Percentiles rank a stretch among this genome's conserved stretches.
phyloP scores from a whole-genome alignment of 2,329 filamentous ascomycete genomes.

The Neofusicoccum laricinum region DNA sequence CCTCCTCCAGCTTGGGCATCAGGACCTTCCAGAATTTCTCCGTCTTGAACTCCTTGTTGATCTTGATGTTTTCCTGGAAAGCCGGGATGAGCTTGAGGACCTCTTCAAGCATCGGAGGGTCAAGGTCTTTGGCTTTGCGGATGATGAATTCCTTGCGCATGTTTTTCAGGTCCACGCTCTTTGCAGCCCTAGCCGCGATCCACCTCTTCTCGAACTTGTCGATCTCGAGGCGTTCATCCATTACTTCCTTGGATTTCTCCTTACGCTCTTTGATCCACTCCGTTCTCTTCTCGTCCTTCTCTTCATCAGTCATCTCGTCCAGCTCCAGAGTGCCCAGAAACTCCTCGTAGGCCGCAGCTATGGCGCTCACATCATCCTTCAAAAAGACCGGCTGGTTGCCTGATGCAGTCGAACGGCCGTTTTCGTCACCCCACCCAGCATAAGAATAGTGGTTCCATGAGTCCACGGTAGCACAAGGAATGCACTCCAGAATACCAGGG shows the following conservation, averaged over 20 bases:
- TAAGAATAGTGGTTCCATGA: slow-evolving; percentile 38
- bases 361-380: slow-evolving; percentile 11
- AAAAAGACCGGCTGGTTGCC: slow-evolving; percentile 14
- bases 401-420: slow-evolving; percentile 30
- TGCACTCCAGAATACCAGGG: slow-evolving; percentile 25
- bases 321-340: background rate
- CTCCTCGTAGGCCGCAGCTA: slow-evolving; percentile 1
- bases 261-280: slow-evolving; percentile 20
- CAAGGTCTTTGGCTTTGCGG: slow-evolving; percentile 34
- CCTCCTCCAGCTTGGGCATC: slow-evolving; percentile 24
- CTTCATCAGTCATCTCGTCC: background rate
- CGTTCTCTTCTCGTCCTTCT: slow-evolving; percentile 27
- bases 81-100: slow-evolving; percentile 38
- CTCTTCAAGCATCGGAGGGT: slow-evolving; percentile 33
- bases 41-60: slow-evolving; percentile 33
- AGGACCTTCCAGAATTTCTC: slow-evolving; percentile 28
- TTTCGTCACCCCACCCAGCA: slow-evolving; percentile 33
- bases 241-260: background rate
- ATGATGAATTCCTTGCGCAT: slow-evolving; percentile 35
- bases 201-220: slow-evolving; percentile 36
- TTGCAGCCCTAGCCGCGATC: slow-evolving; percentile 27
- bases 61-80: slow-evolving; percentile 38
- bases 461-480: slow-evolving; percentile 35
- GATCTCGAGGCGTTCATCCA: slow-evolving; percentile 34
- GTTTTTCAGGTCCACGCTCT: slow-evolving; percentile 32